Base-by-base conservation (phyloP, 306 rosid species). In the Leucaena leucocephala region DNA sequence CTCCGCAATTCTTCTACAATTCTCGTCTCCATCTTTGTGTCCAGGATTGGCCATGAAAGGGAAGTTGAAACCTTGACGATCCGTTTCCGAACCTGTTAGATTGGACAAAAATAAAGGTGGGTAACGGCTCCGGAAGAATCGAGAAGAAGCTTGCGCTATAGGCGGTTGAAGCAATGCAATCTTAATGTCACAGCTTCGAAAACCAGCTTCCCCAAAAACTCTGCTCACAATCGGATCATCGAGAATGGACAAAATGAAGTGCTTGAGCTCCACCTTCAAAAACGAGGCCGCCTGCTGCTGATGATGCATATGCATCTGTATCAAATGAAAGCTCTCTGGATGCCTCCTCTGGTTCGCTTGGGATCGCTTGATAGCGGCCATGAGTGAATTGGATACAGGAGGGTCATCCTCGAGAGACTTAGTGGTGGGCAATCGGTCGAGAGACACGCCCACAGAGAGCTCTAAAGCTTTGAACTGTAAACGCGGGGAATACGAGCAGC, bases 161-260 rank as follows among this genome's bases (percentile, higher is more conserved):
- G 95, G 95, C 5, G 93, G 98, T 44, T 90, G 98, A 17, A 93
- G 83, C 46, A 95, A 67, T 35, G 97, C 91, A 7, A 93, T 63
- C 84, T 93, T 95, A 49, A 95, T 83, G 33, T 95, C 96, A 43
- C 87, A 80, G 90, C 96, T 93, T 59, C 93, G 88, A 59, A 93
- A 95, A 34, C 96, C 96, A 0, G 96, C 99, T 64, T 95, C 98
- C 0, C 90, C 92, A 15, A 95, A 88, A 4, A 95, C 99, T 71
- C 96, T 82, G 34, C 98, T 93, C n/a, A 95, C 97, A 12, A 86
- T 91, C 66, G 99, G 99, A 76, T 95, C 99, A 38, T 95, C 99
- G 6, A 95, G 93, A n/a, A 95, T 95, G 2, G 99, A 95, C 3
- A 95, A 69, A 9, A 95, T 84, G 62, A 95, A 91, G 79, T 95